Evolutionary conservation across 2,329 filamentous ascomycete genomes (phyloP), one percentile per base, ranked within the genome.

Genomic region (Diaporthe amygdali): DNA sequence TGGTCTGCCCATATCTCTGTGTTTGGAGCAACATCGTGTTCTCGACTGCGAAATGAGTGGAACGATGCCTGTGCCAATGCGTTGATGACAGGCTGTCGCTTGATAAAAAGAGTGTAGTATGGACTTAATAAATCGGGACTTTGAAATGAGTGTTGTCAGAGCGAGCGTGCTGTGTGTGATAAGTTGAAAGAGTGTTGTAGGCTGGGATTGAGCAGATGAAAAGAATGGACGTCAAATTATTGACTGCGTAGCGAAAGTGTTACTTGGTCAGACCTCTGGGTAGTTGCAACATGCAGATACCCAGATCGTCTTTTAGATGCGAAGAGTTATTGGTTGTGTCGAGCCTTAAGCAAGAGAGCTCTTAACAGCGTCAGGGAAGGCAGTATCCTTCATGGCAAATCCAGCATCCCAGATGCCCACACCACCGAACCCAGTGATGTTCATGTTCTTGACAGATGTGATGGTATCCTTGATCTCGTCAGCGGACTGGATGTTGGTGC

Each of bases 361-460:
- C 66, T 72, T 72, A 22, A 72, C 67, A 37, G 67, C 70, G 5
- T 47, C 41, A 3, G 51, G 61, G 34, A 70, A 72, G 1, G 56
- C 70, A 4, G 20, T 44, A 32, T 69, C 69, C 10, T 5, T 20
- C 32, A 63, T 47, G 25, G 67, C 67, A 20, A 59, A 59, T 3
- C 66, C 66, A 9, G 70, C 66, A 70, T 72, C 67, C 70, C 70
- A 70, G 51, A 72, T 54, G 4, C 55, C 67, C 20, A 72, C 67
- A 10, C 70, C 70, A 37, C 70, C 70, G 10, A 72, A 64, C 5
- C 61, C 59, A 12, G 47, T 37, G 1, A 66, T n/a, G 7, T 63
- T 54, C 66, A 69, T 64, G 25, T 46, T 49, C 51, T 64, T 69
- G 20, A 70, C 68, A 2, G 39, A 41, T 3, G 30, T 9, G n/a